Conservation (phyloP, 306 rosid species). For the Sicyos edulis region DNA sequence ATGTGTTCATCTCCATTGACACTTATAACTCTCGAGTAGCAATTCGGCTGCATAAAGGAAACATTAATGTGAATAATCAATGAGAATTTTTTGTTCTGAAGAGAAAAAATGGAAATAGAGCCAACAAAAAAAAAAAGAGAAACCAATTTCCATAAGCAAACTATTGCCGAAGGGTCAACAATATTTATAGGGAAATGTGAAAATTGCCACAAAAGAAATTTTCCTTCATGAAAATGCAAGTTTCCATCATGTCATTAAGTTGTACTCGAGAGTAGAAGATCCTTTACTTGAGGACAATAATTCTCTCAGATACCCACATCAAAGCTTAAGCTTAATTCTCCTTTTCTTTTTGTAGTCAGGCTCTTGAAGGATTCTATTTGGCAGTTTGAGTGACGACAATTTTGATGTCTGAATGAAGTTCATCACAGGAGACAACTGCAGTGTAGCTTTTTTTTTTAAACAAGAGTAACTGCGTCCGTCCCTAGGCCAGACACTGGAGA, state of each 20-base stretch:
- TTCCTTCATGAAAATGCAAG: not conserved
- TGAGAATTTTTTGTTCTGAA: not conserved
- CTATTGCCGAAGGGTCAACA: not conserved
- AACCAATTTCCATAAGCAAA: not conserved
- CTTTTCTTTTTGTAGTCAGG: not conserved
- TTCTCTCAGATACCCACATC: not conserved
- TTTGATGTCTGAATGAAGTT: not conserved
- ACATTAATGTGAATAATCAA: slow-evolving; percentile 22
- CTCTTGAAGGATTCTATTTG: not conserved
- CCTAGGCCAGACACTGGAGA: no score
- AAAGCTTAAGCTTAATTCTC: not conserved
- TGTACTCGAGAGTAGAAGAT: not conserved
- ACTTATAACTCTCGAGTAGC: slow-evolving; percentile 93
- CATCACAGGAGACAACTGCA: not conserved
- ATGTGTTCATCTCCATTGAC: slow-evolving; percentile 89
- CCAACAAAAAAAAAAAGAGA: not conserved
- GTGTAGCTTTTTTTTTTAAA: no score
- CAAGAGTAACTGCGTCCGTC: no score
- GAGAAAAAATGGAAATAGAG: not conserved
- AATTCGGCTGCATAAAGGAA: slow-evolving; percentile 77
- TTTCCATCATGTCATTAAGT: not conserved
- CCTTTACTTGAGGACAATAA: not conserved
- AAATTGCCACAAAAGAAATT: not conserved
- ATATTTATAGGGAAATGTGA: not conserved
- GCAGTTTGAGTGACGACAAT: not conserved